Evolutionary conservation across 306 rosid species (phyloP).

Genomic region (Pterocarpus macrocarpus): DNA sequence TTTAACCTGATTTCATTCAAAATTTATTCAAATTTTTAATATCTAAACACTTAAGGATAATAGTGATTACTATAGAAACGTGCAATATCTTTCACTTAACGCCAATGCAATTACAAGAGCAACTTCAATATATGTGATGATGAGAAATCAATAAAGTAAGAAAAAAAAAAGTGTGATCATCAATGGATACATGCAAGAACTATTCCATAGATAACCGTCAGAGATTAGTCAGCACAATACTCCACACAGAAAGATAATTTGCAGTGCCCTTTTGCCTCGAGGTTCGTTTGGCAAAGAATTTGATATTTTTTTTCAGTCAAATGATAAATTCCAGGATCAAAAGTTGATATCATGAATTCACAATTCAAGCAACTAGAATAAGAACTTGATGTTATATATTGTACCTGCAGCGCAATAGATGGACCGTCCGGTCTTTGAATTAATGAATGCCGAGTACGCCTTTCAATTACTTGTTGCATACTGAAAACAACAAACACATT

Average conservation of each 20-base stretch:
- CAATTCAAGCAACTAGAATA: conserved; percentile 12
- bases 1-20: too few relatives aligned
- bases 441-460: conserved; percentile 42
- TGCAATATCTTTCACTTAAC: not conserved
- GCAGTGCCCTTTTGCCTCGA: not conserved
- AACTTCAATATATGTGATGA: not conserved
- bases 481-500: conserved; percentile 37
- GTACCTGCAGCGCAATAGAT: conserved; percentile 43
- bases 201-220: not conserved
- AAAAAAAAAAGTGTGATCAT: not conserved
- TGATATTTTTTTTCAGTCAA: too few relatives aligned
- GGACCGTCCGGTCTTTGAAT: conserved; percentile 6
- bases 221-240: not conserved
- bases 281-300: not conserved
- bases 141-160: not conserved
- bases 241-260: not conserved
- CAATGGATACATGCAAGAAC: not conserved
- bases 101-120: not conserved
- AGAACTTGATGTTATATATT: not conserved
- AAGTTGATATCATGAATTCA: not conserved
- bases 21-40: too few relatives aligned
- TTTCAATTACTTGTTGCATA: conserved; percentile 49
- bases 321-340: not conserved
- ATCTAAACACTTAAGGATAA: too few relatives aligned
- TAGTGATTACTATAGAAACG: too few relatives aligned